Evolutionary conservation across 257 asterid genomes (phyloP), one percentile per base, ranked within the genome.

Genomic region (Nicotiana undulata): DNA sequence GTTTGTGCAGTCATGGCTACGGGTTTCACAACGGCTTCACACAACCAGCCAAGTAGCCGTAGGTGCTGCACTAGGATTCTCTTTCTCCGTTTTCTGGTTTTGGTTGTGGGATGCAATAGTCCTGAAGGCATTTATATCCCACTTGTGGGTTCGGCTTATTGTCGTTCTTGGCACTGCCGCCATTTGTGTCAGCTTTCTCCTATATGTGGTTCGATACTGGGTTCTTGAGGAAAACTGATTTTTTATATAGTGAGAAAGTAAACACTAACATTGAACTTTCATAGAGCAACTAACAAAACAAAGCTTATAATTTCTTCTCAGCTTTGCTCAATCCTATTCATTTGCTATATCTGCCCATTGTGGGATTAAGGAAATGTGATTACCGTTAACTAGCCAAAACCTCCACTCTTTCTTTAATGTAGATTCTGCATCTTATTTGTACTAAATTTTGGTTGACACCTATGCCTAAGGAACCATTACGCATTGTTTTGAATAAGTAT

Each of bases 1-100:
- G 40, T 80, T 20, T 80, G 55, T 87, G 89, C 94, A 94, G 98
- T 85, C 96, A 10, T 94, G 98, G 98, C 96, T 94, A 67, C 89
- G 98, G 79, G 86, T 93, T 82, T 89, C 93, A 4, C 98, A 93
- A 76, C 86, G 82, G n/a, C 87, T 91, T 75, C 98, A 93, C 78
- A 91, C 98, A 7, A 74, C 83, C 82, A 89, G 90, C 85, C 98
- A 93, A 87, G 96, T 94, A 16, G 34, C 77, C 0, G 98, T 91
- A 53, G 98, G 98, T 85, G 93, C 95, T 20, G 40, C 83, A 40
- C 5, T 90, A 3, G 98, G 98, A 64, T 86, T 84, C 18, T 2
- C 81, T 53, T 86, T 91, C 88, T 85, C 91, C 46, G 2, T 88
- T 51, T 61, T 88, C 22, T 94, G 98, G 98, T 85, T 88, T 84